Evolutionary conservation across 768 basidiomycete species (phyloP).

Genomic region (Rubroboletus pulcherrimus): DNA sequence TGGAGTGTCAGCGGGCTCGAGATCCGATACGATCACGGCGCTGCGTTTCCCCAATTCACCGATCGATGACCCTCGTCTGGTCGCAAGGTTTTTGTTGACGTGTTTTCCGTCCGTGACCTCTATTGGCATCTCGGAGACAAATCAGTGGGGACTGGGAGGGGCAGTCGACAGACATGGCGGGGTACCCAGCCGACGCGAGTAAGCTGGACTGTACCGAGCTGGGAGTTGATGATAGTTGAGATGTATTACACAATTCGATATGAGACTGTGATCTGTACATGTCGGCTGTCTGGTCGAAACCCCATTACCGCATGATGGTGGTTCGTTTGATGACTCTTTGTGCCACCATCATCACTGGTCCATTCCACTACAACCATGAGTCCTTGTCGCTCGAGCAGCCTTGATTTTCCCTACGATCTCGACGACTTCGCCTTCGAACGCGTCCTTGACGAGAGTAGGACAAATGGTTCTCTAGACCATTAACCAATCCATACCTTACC

Average conservation of each 20-base stretch:
- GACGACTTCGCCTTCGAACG: conserved; percentile 46
- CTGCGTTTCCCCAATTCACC: neutral
- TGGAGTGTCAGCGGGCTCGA: too few relatives aligned
- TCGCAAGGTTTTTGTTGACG: neutral
- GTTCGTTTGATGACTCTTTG: too few relatives aligned
- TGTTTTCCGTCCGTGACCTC: neutral
- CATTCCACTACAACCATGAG: neutral
- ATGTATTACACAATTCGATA: neutral
- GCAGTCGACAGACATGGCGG: too few relatives aligned
- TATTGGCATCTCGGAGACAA: neutral
- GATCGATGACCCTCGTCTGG: neutral
- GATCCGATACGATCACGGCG: neutral
- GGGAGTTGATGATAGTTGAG: neutral
- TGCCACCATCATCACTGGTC: too few relatives aligned
- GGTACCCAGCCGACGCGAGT: neutral
- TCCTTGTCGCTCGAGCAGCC: neutral
- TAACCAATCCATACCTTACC: neutral
- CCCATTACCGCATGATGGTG: too few relatives aligned
- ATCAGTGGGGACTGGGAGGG: neutral
- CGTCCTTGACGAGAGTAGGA: conserved; percentile 49
- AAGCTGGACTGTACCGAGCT: neutral
- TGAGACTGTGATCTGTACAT: neutral
- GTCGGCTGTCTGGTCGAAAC: neutral
- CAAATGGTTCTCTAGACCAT: neutral
- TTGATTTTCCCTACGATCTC: conserved; percentile 26